Conservation (phyloP, 352 stramenopile genomes). For the Phytophthora crassamura region DNA sequence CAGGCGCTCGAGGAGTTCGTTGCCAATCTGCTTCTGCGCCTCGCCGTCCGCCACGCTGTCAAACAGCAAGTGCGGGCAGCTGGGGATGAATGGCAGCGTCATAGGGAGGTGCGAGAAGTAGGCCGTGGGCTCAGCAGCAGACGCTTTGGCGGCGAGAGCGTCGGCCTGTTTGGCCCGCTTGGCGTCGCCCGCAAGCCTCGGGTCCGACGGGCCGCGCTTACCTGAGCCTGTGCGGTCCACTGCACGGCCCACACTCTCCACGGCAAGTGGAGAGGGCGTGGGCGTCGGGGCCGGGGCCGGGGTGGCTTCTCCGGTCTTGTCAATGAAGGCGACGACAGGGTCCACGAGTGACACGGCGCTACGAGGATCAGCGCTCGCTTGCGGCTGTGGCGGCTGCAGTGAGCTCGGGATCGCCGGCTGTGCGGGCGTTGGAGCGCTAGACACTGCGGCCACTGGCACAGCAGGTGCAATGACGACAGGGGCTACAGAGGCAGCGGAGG, state of each 20-base stretch:
- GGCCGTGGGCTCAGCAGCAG: constrained; percentile 24
- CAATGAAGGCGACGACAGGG: constrained; percentile 66
- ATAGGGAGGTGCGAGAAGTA: constrained; percentile 65
- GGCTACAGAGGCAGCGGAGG: background rate
- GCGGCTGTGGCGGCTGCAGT: constrained; percentile 26
- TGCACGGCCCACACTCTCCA: constrained; percentile 34
- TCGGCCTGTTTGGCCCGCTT: constrained; percentile 40
- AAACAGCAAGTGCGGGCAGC: constrained; percentile 73
- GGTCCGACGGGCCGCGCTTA: constrained; percentile 26
- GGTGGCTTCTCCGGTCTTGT: constrained; percentile 55
- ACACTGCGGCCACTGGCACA: background rate
- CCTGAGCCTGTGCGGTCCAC: constrained; percentile 13
- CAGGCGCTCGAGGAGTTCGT: constrained; percentile 64
- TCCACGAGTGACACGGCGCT: constrained; percentile 38
- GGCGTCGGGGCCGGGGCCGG: background rate
- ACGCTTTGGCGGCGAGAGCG: constrained; percentile 2
- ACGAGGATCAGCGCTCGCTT: background rate
- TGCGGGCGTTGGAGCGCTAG: background rate
- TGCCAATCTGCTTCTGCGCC: constrained; percentile 45
- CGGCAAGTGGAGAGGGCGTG: constrained; percentile 35
- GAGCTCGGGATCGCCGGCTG: constrained; percentile 23
- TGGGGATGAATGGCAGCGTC: constrained; percentile 60
- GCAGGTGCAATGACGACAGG: background rate
- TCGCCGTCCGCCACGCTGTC: constrained; percentile 47
- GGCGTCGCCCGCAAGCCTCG: constrained; percentile 21